These are phyloP conservation scores for Aspergillus diversus DNA, from an alignment of 495 filamentous ascomycete species.

Conservation along the genomic window DNA sequence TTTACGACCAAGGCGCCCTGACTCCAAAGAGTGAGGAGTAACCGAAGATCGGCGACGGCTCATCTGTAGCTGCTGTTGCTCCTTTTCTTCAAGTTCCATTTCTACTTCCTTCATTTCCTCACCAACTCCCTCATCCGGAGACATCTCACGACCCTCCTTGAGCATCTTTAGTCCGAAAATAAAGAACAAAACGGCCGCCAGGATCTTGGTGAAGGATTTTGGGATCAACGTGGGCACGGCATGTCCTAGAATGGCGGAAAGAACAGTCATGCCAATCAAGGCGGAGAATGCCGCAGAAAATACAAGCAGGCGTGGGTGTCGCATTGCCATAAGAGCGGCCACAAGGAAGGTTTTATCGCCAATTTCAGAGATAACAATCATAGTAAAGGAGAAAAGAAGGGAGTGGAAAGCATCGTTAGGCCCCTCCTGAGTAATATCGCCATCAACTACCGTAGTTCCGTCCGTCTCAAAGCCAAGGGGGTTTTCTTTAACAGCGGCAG, in stretches of 20 bases:
- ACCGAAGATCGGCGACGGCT: constrained; percentile 56
- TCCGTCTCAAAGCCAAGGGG: constrained; percentile 61
- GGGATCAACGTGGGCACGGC: constrained; percentile 90
- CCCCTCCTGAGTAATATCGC: constrained; percentile 44
- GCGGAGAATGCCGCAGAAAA: constrained; percentile 94
- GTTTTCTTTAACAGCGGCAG: constrained; percentile 67
- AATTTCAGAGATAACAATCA: constrained; percentile 97
- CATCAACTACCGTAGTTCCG: neutral
- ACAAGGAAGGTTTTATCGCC: constrained; percentile 99
- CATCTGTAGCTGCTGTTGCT: constrained; percentile 63
- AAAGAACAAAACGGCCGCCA: constrained; percentile 83
- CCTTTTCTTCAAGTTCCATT: constrained; percentile 92
- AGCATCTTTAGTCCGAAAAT: constrained; percentile 86
- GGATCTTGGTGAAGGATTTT: constrained; percentile 82
- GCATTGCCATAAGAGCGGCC: constrained; percentile 98
- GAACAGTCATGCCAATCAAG: constrained; percentile 88
- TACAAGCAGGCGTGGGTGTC: constrained; percentile 88
- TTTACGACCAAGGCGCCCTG: constrained; percentile 52
- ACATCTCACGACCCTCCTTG: constrained; percentile 86
- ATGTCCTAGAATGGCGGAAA: constrained; percentile 96
- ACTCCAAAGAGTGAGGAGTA: constrained; percentile 53
- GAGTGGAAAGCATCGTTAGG: constrained; percentile 88
- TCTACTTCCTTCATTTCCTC: constrained; percentile 99
- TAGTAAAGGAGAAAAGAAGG: constrained; percentile 87
- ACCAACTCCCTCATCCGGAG: constrained; percentile 80